Evolutionary conservation across 805 yeast species (phyloP), one percentile per base, ranked within the genome.

Genomic region (Cyberlindnera maclurae): DNA sequence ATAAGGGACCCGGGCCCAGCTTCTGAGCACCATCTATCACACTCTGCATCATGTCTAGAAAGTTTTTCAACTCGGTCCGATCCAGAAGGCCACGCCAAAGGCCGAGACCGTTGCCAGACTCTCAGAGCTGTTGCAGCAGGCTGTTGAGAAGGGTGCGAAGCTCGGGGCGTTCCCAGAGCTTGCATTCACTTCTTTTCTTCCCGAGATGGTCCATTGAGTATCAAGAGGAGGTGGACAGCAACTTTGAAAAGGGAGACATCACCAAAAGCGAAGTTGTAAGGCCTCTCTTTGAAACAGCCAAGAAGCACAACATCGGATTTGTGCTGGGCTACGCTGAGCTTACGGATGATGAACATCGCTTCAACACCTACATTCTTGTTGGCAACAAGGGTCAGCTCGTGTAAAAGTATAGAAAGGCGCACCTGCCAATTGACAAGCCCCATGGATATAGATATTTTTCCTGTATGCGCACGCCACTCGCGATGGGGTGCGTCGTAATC

Each of bases 281-380:
- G 34, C 61, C 64, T 16, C 49, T 63, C 31, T 60, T 63, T 35
- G 61, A 56, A 27, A 50, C 50, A 13, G 65, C 67, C 15, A 53
- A 46, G 36, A 50, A 50, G 24, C 36, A 43, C 38, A 44, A 45
- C 20, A 54, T 58, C 33, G 66, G 65, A 0, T 59, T 63, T 36
- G 53, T 54, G 9, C 50, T 63, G 15, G 67, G 68, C 0, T 63
- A 61, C 35, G 68, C 66, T 26, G 68, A 63, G 48, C 42, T 62
- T 24, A 60, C 67, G 12, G 65, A 62, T 12, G 60, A 57, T 24
- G 63, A 62, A 5, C 55, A 62, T 8, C 65, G 50, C 34, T 63
- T 50, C 52, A 63, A 63, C 46, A 59, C 63, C 4, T 58, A 56
- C 31, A 48, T 60, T 4, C 45, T 59, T 27, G 59, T 61, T 29